phyloP scores from a whole-genome alignment of 2,329 filamentous ascomycete species.

The Parascedosporium putredinis region DNA sequence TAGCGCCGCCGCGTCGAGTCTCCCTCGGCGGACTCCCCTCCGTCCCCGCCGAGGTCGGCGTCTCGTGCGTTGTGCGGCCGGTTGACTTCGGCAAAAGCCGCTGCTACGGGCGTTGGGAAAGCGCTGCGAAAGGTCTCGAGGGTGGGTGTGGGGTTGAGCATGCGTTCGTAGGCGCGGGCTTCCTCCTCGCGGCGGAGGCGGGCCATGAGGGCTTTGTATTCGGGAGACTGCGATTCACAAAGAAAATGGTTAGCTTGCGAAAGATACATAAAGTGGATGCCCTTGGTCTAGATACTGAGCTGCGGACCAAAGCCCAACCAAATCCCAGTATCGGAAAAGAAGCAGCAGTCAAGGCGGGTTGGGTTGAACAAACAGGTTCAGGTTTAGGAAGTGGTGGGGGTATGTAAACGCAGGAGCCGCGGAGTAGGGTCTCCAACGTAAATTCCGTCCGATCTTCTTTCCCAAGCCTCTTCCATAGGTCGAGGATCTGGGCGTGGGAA shows the following conservation, averaged over 20 bases:
- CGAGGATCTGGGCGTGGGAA: slow-evolving; percentile 58
- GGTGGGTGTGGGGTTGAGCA: slow-evolving; percentile 47
- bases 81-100: slow-evolving; percentile 46
- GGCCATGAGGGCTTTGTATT: slow-evolving; percentile 83
- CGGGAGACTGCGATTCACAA: slow-evolving; percentile 58
- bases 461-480: slow-evolving; percentile 46
- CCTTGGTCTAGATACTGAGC: no score
- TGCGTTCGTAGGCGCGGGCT: slow-evolving; percentile 67
- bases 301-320: no score
- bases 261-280: no score
- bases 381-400: slow-evolving; percentile 73
- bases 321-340: no score
- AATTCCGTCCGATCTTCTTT: slow-evolving; percentile 20
- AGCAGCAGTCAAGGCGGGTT: no score
- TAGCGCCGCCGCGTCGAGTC: slow-evolving; percentile 42
- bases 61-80: slow-evolving; percentile 34
- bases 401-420: slow-evolving; percentile 60
- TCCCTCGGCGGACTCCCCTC: no score
- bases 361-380: slow-evolving; percentile 61
- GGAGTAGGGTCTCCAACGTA: slow-evolving; percentile 60
- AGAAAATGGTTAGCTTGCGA: no score
- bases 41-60: slow-evolving; percentile 52
- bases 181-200: slow-evolving; percentile 76
- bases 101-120: slow-evolving; percentile 36
- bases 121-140: slow-evolving; percentile 29